phyloP scores from a whole-genome alignment of 768 basidiomycete species.

The Leccinum boreale region DNA sequence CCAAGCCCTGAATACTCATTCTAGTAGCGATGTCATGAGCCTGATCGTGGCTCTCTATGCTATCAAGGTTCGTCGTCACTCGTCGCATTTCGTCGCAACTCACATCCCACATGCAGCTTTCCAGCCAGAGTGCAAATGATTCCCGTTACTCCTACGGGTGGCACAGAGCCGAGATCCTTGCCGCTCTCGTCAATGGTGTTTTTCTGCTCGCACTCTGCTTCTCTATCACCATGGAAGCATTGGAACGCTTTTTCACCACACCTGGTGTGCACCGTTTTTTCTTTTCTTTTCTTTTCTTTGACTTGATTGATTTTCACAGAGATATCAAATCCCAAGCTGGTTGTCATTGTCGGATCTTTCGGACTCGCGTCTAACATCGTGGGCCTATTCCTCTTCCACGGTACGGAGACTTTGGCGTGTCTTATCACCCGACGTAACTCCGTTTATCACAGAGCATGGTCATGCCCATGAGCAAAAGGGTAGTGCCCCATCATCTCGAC shows the following conservation, averaged over 20 bases:
- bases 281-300: neutral
- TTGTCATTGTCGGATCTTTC: slow-evolving; percentile 86
- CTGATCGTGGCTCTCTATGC: slow-evolving; percentile 94
- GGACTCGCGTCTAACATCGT: slow-evolving; percentile 91
- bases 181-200: slow-evolving; percentile 93
- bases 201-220: slow-evolving; percentile 97
- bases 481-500: slow-evolving; percentile 37
- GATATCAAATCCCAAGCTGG: slow-evolving; percentile 81
- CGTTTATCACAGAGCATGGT: slow-evolving; percentile 52
- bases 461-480: slow-evolving; percentile 50
- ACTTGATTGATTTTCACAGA: slow-evolving; percentile 45
- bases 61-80: slow-evolving; percentile 55
- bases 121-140: slow-evolving; percentile 53
- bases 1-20: neutral
- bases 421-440: slow-evolving; percentile 7
- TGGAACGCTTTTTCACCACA: slow-evolving; percentile 83
- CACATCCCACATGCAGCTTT: slow-evolving; percentile 47
- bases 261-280: slow-evolving; percentile 48
- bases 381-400: slow-evolving; percentile 93
- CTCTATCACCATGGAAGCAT: slow-evolving; percentile 89
- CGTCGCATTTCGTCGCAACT: slow-evolving; percentile 4
- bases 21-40: slow-evolving; percentile 89
- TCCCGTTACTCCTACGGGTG: slow-evolving; percentile 96
- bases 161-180: slow-evolving; percentile 96
- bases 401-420: slow-evolving; percentile 38